These are phyloP conservation scores for Chenopodium suecicum DNA, from an alignment of 148 eudicot genomes.

Conservation along the genomic window DNA sequence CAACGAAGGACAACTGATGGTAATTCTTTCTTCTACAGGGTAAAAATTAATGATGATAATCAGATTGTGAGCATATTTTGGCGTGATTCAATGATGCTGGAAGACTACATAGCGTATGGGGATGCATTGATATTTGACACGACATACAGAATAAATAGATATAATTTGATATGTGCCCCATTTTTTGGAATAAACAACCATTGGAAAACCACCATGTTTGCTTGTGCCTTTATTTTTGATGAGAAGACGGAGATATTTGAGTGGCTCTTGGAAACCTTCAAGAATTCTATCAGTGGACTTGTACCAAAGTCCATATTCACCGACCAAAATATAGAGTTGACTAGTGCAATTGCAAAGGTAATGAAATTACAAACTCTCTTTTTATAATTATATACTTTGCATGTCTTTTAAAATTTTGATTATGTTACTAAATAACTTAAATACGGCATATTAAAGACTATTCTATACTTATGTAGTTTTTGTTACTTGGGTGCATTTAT, in stretches of 20 bases:
- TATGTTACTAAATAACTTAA: background rate
- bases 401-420: background rate
- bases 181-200: slow-evolving; percentile 2
- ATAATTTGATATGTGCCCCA: background rate
- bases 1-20: background rate
- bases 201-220: slow-evolving; percentile 6
- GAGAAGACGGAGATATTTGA: background rate
- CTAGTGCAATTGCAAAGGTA: slow-evolving; percentile 2
- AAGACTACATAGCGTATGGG: background rate
- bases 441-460: background rate
- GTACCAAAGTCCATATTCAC: background rate
- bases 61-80: background rate
- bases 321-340: background rate
- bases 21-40: background rate
- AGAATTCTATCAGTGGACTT: background rate
- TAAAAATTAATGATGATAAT: background rate
- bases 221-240: background rate
- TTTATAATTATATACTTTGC: background rate
- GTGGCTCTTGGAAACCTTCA: slow-evolving; percentile 1
- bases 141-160: background rate
- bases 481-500: background rate
- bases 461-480: no score
- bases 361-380: background rate
- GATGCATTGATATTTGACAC: background rate
- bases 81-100: background rate